phyloP scores from a whole-genome alignment of 106 monocot species.

The Allium cepa region DNA sequence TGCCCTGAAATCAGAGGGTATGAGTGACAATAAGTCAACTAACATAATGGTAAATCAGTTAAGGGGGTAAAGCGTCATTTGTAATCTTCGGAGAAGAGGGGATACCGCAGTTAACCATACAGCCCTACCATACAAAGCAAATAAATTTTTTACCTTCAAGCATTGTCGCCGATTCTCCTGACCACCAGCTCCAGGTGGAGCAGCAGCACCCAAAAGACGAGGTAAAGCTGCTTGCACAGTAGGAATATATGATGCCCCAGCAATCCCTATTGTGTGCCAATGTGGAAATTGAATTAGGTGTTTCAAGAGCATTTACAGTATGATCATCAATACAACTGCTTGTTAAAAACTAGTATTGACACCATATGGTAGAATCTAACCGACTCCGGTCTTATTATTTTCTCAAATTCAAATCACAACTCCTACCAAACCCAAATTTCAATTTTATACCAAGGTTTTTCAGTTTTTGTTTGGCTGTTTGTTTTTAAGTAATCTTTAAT shows the following conservation, averaged over 20 bases:
- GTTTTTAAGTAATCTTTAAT: too few relatives aligned
- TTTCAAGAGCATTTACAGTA: not conserved
- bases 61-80: too few relatives aligned
- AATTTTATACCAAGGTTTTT: too few relatives aligned
- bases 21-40: too few relatives aligned
- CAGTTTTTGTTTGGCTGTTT: too few relatives aligned
- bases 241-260: conserved; percentile 80
- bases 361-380: too few relatives aligned
- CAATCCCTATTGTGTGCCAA: conserved; percentile 46
- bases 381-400: too few relatives aligned
- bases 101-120: not conserved
- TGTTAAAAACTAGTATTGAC: not conserved
- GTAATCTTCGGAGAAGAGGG: not conserved
- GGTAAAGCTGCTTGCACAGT: conserved; percentile 73
- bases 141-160: conserved; percentile 56
- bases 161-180: conserved; percentile 96
- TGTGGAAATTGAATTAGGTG: not conserved
- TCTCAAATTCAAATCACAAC: too few relatives aligned
- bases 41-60: too few relatives aligned
- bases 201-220: conserved; percentile 87
- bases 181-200: conserved; percentile 72
- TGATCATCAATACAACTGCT: not conserved
- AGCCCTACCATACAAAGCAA: not conserved
- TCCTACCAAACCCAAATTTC: too few relatives aligned
- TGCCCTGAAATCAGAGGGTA: too few relatives aligned